A percentile compares a stretch with the other conserved stretches of the same genome.
phyloP scores from a whole-genome alignment of 108 stramenopile species.

The Skeletonema costatum region DNA sequence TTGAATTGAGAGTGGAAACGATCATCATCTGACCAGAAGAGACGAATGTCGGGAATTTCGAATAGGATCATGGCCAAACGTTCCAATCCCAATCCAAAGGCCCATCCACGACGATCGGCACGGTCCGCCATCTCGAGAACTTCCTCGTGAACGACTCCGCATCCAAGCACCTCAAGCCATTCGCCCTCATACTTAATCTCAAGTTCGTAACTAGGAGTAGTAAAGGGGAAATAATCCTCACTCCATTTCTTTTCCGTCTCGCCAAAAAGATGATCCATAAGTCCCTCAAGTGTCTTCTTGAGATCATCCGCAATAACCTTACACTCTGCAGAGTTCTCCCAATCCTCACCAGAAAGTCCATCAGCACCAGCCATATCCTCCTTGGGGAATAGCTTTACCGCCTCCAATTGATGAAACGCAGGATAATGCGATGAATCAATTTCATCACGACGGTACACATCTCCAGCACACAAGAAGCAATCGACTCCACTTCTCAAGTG shows the following conservation, averaged over 20 bases:
- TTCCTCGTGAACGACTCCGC: slow-evolving; percentile 90
- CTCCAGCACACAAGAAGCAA: slow-evolving; percentile 88
- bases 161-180: slow-evolving; percentile 97
- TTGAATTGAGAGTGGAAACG: slow-evolving; percentile 91
- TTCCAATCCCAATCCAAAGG: slow-evolving; percentile 96
- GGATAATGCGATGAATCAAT: slow-evolving; percentile 96
- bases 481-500: slow-evolving; percentile 75
- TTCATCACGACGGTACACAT: slow-evolving; percentile 95
- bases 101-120: slow-evolving; percentile 82
- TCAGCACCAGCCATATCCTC: slow-evolving; percentile 33
- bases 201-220: slow-evolving; percentile 92
- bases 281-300: slow-evolving; percentile 66
- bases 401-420: slow-evolving; percentile 98
- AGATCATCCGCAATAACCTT: slow-evolving; percentile 50
- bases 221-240: slow-evolving; percentile 96
- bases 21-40: slow-evolving; percentile 90
- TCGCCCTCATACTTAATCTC: slow-evolving; percentile 91
- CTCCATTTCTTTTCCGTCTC: slow-evolving; percentile 53
- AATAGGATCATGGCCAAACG: slow-evolving; percentile 97
- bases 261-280: slow-evolving; percentile 74
- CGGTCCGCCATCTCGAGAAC: slow-evolving; percentile 83
- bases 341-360: slow-evolving; percentile 31
- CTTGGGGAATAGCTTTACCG: slow-evolving; percentile 61
- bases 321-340: slow-evolving; percentile 37
- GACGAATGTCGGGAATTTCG: slow-evolving; percentile 93